phyloP scores from a whole-genome alignment of 805 yeast species.

The Barnettozyma siamensis region DNA sequence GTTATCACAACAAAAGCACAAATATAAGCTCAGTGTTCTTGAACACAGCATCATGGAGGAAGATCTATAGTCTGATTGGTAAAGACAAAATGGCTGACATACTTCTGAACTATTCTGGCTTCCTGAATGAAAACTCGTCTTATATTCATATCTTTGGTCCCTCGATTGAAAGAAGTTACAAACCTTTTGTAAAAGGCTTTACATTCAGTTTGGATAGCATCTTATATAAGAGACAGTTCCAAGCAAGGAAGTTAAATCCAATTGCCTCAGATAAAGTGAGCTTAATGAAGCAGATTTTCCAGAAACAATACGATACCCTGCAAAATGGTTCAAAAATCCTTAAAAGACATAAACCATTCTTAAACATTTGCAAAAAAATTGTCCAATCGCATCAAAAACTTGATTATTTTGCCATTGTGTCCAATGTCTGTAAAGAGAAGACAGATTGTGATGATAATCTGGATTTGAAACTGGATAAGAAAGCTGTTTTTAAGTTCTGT shows the following conservation, averaged over 20 bases:
- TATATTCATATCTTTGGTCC: slow-evolving; percentile 19
- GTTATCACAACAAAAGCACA: slow-evolving; percentile 27
- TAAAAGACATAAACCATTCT: slow-evolving; percentile 18
- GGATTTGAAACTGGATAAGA: slow-evolving; percentile 27
- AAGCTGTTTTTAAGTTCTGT: slow-evolving; percentile 37
- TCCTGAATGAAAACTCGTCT: background rate
- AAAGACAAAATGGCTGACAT: slow-evolving; percentile 8
- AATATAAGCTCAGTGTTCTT: slow-evolving; percentile 37
- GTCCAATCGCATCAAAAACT: slow-evolving; percentile 30
- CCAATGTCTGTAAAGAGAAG: slow-evolving; percentile 28
- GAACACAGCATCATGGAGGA: slow-evolving; percentile 41
- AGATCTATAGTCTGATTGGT: slow-evolving; percentile 14
- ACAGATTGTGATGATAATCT: slow-evolving; percentile 23
- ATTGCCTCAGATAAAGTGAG: slow-evolving; percentile 4
- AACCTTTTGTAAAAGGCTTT: background rate
- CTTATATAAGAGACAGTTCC: slow-evolving; percentile 10
- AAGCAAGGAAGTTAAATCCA: slow-evolving; percentile 8
- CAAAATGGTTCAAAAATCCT: slow-evolving; percentile 21
- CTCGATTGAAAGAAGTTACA: slow-evolving; percentile 1
- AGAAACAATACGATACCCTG: slow-evolving; percentile 6
- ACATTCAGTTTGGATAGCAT: slow-evolving; percentile 10
- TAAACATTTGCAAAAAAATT: slow-evolving; percentile 15
- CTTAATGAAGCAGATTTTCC: slow-evolving; percentile 10
- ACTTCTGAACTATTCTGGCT: slow-evolving; percentile 12
- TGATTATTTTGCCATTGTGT: slow-evolving; percentile 33